phyloP scores from a whole-genome alignment of 2,329 filamentous ascomycete species.

The Botrytis hyacinthi region DNA sequence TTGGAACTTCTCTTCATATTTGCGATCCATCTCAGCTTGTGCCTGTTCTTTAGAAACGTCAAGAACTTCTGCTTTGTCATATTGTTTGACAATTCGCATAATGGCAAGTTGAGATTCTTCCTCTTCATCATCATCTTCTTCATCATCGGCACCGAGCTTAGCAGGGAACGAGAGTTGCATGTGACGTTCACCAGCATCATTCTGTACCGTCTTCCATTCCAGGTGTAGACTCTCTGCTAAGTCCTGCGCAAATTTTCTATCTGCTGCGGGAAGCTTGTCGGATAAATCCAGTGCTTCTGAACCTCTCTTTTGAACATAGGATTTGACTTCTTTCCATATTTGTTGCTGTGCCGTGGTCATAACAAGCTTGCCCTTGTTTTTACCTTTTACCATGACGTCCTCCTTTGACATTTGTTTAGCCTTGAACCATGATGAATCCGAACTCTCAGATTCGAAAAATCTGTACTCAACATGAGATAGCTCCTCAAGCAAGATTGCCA shows the following conservation, averaged over 20 bases:
- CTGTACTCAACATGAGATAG: slow-evolving; percentile 84
- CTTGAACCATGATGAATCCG: slow-evolving; percentile 88
- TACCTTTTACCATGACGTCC: slow-evolving; percentile 61
- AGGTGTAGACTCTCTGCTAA: slow-evolving; percentile 69
- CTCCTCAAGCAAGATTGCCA: slow-evolving; percentile 76
- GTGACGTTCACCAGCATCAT: slow-evolving; percentile 64
- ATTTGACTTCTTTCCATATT: slow-evolving; percentile 78
- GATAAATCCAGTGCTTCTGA: slow-evolving; percentile 70
- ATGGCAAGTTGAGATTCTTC: slow-evolving; percentile 84
- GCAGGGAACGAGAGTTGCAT: slow-evolving; percentile 59
- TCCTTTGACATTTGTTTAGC: slow-evolving; percentile 74
- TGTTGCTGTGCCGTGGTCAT: slow-evolving; percentile 79
- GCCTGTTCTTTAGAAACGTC: slow-evolving; percentile 78
- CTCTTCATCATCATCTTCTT: slow-evolving; percentile 69
- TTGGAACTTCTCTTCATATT: slow-evolving; percentile 87
- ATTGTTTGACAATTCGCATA: slow-evolving; percentile 80
- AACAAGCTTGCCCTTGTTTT: slow-evolving; percentile 64
- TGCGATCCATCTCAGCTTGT: slow-evolving; percentile 72
- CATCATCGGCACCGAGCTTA: slow-evolving; percentile 48
- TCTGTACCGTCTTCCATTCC: slow-evolving; percentile 61
- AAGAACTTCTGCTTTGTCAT: slow-evolving; percentile 84
- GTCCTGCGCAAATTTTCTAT: slow-evolving; percentile 91
- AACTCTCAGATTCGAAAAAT: slow-evolving; percentile 88
- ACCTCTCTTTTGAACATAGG: slow-evolving; percentile 71
- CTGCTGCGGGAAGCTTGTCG: slow-evolving; percentile 69